Evolutionary conservation across 2,329 filamentous ascomycete species (phyloP), one percentile per base, ranked within the genome.

Genomic region (Fusarium temperatum): DNA sequence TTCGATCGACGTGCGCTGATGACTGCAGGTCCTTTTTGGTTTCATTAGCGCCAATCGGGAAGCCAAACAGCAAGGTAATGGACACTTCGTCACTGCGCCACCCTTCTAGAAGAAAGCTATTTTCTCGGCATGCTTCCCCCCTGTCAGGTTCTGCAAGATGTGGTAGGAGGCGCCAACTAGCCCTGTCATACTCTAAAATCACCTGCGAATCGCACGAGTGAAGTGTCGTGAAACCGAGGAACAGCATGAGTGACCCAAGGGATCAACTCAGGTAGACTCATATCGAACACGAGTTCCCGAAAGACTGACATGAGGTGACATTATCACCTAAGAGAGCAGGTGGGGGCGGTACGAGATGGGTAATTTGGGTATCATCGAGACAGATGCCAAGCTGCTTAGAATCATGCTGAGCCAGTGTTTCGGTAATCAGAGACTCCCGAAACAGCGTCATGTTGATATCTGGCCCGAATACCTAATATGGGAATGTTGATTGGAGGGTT

Each of bases 91-190:
- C 54, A 39, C 51, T 58, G 45, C 63, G 66, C 72, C 66, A 53
- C 39, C 58, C 57, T 76, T 76, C 74, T 68, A 76, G 74, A 76
- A 76, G 45, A 70, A 66, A 57, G 68, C 50, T 66, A 63, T 75
- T 71, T 70, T 68, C 73, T 68, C 71, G 71, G 68, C 60, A 64
- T 26, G n/a, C 26, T 53, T 24, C 45, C 22, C 38, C 69, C 68
- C 63, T 63, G 74, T 55, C 36, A 47, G 18, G 18, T 59, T 36
- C 67, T 74, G 68, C 55, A 57, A 56, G 53, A 68, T 72, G 50
- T 55, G 24, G 62, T 63, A 63, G 47, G 63, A 72, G 70, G 63
- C 59, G 62, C 26, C 47, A 56, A 62, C 17, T 39, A 63, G 53
- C 36, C 51, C 35, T 45, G 50, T 55, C 50, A 48, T 44, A 44